A percentile compares a stretch with the other conserved stretches of the same genome.
phyloP scores from a whole-genome alignment of 495 filamentous ascomycete species.

The Annulohypoxylon nitens region DNA sequence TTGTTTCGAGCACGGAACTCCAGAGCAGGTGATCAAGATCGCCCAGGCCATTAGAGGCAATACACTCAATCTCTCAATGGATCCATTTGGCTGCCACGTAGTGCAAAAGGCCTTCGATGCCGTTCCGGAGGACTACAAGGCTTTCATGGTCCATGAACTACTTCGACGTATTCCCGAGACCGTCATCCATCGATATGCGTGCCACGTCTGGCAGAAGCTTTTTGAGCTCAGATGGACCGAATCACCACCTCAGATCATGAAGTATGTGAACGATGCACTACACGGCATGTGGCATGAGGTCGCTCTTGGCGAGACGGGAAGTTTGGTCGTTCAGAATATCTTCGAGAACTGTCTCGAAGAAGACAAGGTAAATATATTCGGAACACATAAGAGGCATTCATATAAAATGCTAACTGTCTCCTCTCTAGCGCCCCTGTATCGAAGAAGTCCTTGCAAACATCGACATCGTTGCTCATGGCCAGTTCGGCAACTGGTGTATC shows the following conservation, averaged over 20 bases:
- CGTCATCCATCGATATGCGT: conserved; percentile 97
- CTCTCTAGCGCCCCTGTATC: conserved; percentile 86
- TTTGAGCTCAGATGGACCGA: conserved; percentile 97
- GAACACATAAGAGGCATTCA: neutral
- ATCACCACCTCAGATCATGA: conserved; percentile 97
- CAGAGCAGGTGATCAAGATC: conserved; percentile 94
- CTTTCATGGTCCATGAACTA: conserved; percentile 96
- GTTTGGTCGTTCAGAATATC: conserved; percentile 98
- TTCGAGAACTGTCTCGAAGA: conserved; percentile 99
- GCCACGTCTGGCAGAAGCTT: conserved; percentile 99
- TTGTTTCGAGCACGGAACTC: conserved; percentile 97
- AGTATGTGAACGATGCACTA: conserved; percentile 95
- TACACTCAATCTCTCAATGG: conserved; percentile 94
- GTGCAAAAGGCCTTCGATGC: conserved; percentile 98
- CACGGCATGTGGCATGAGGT: conserved; percentile 99
- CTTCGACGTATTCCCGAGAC: conserved; percentile 97
- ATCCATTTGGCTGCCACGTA: conserved; percentile 98
- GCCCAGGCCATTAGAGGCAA: conserved; percentile 95
- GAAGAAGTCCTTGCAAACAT: conserved; percentile 95
- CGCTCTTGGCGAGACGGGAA: conserved; percentile 95
- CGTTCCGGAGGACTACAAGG: conserved; percentile 97
- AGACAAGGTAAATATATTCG: conserved; percentile 80
- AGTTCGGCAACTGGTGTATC: conserved; percentile 99
- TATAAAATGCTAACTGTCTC: conserved; percentile 54
- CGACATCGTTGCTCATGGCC: conserved; percentile 95